These are phyloP conservation scores for Aspergillus ochraceus DNA, from an alignment of 2,329 filamentous ascomycete genomes.

Conservation along the genomic window DNA sequence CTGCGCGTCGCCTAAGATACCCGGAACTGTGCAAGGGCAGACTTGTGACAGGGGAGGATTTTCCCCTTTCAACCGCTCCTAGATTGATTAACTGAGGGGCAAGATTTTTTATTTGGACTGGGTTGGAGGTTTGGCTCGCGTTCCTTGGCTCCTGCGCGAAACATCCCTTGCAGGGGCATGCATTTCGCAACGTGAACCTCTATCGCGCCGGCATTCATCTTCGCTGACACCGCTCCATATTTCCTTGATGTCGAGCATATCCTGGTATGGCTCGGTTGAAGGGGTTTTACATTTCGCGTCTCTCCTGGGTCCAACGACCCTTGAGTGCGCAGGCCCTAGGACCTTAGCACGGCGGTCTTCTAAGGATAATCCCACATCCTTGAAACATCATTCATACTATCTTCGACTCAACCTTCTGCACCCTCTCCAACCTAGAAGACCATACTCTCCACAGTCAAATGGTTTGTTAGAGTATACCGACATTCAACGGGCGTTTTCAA, in stretches of 20 bases:
- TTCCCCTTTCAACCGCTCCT: background rate
- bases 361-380: slow-evolving; percentile 22
- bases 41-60: background rate
- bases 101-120: slow-evolving; percentile 10
- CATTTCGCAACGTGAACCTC: slow-evolving; percentile 33
- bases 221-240: slow-evolving; percentile 34
- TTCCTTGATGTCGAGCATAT: slow-evolving; percentile 41
- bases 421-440: slow-evolving; percentile 6
- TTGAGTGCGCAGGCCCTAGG: slow-evolving; percentile 27
- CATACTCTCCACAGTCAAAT: slow-evolving; percentile 4
- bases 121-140: slow-evolving; percentile 19
- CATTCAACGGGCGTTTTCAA: slow-evolving; percentile 15
- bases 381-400: slow-evolving; percentile 13
- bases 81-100: slow-evolving; percentile 23
- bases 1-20: slow-evolving; percentile 11
- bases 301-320: slow-evolving; percentile 32
- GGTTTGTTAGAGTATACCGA: slow-evolving; percentile 10
- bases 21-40: background rate
- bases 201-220: slow-evolving; percentile 25
- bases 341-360: slow-evolving; percentile 18
- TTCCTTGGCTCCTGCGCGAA: slow-evolving; percentile 24
- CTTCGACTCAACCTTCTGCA: slow-evolving; percentile 11
- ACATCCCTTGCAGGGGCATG: slow-evolving; percentile 36
- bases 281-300: slow-evolving; percentile 33
- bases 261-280: slow-evolving; percentile 39